Evolutionary conservation across 31 red algal species (phyloP), one percentile per base, ranked within the genome.

Genomic region (Odonthalia washingtoniensis): DNA sequence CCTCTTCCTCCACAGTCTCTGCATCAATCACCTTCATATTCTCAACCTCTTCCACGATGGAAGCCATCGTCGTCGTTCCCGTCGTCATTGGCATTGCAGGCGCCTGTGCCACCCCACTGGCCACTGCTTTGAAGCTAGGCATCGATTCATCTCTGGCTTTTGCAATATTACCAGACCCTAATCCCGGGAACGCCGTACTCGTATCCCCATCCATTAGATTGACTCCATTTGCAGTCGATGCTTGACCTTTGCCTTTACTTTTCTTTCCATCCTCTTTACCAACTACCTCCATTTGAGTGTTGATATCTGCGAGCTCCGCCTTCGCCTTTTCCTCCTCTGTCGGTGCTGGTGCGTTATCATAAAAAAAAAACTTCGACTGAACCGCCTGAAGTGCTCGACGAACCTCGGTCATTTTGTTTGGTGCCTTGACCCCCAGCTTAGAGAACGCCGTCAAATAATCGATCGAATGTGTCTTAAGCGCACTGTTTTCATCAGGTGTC

Each of bases 401-500:
- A 5, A 97, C 83, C 33, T 97, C 95, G 65, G 85, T 92, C 57
- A 85, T 85, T 60, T 78, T 83, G 36, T 85, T 82, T 68, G 95
- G 95, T 31, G 95, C 82, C 61, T 84, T 86, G 40, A 97, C 80
- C 6, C 84, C 92, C 60, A 97, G 70, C 38, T 35, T 74, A 26
- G 85, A 85, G 67, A 94, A 97, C 27, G 87, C 91, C 21, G 89
- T 49, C 4, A 94, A 83, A 62, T 91, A 86, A 49, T 97, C 95
- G 65, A 97, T 97, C 21, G 89, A 94, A 49, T 91, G 87, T 5
- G 95, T 86, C 66, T 90, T 92, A n/a, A 97, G 83, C 39, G 72
- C 41, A 37, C 65, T 67, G 39, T 68, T 73, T 9, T 41, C 82
- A 33, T 27, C 21, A 4, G 40, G 40, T 4, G 65, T 61, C 28